Evolutionary conservation across 176 grass and related monocot species (phyloP), one percentile per base, ranked within the genome.

Genomic region (Oryza punctata): DNA sequence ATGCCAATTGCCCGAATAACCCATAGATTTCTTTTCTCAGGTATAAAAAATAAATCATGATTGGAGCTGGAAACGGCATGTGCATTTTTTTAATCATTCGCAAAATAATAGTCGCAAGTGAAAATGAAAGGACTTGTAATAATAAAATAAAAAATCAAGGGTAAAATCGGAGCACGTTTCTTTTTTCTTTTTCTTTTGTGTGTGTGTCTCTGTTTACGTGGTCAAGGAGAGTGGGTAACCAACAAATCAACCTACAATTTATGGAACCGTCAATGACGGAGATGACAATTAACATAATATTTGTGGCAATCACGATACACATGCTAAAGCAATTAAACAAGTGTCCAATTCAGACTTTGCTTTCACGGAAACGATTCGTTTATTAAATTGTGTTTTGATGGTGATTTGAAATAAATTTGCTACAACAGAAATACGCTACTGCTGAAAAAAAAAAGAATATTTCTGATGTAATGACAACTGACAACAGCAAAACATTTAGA

Each of bases 391-490:
- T 12, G 18, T 61, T 73, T 32, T 14, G 27, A 63, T 64, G 37
- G 12, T 32, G 26, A 10, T 72, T 26, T 29, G 0, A 32, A 49
- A 29, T 67, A 23, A 30, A 40, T 12, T 8, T 54, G 28, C 1
- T 9, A 65, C 23, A 25, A 21, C 66, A 70, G 59, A 63, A 72
- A 12, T 37, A 57, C 52, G 35, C 25, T n/a, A 29, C 40, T 14
- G 30, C 60, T 67, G 43, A 65, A 82, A 82, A 79, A 65, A 82
- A 82, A 79, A 82, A 35, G 33, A 35, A 11, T 35, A 15, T 67
- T 24, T 54, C 27, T 80, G 19, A 70, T 18, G 65, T 45, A 40
- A 24, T 63, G 23, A 24, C 72, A 57, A 43, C 6, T 32, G 12
- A 30, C 64, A 66, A 29, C 64, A 29, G 13, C 14, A 32, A 66